These are phyloP conservation scores for Macrolepiota albuminosa DNA, from an alignment of 768 basidiomycete species.

Conservation along the genomic window DNA sequence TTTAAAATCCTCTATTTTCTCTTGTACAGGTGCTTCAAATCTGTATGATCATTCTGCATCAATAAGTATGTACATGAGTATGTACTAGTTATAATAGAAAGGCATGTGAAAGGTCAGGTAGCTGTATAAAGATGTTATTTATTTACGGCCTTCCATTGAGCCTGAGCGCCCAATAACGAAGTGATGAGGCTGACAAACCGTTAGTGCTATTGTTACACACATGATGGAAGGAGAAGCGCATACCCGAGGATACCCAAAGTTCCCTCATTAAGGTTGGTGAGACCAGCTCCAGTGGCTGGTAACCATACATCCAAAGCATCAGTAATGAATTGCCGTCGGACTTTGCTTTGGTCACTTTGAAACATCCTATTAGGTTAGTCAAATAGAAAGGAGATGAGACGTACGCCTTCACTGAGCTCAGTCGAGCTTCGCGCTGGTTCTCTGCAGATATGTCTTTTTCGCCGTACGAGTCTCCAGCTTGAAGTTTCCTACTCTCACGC, in stretches of 20 bases:
- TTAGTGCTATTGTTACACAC: not conserved
- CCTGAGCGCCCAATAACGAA: conserved; percentile 62
- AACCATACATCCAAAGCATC: conserved; percentile 88
- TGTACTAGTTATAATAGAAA: not conserved
- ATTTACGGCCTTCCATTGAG: conserved; percentile 59
- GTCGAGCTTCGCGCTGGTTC: conserved; percentile 58
- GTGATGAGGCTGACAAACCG: conserved; percentile 51
- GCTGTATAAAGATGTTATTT: conserved; percentile 21
- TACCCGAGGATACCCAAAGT: conserved; percentile 83
- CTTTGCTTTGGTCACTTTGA: conserved; percentile 54
- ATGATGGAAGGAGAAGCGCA: conserved; percentile 12
- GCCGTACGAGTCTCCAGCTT: conserved; percentile 37
- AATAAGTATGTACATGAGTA: not conserved
- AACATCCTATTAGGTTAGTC: not conserved
- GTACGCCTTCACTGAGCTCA: conserved; percentile 52
- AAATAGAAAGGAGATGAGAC: conserved; percentile 18
- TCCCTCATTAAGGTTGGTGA: conserved; percentile 80
- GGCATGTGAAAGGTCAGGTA: not conserved
- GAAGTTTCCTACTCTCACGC: conserved; percentile 53
- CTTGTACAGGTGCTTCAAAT: not conserved
- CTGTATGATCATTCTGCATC: not conserved
- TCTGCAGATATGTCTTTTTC: conserved; percentile 70
- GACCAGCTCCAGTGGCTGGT: conserved; percentile 77
- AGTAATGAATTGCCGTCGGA: conserved; percentile 75
- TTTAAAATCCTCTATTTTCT: not conserved